Conservation (phyloP, 2,329 filamentous ascomycete species). For the Apiospora rasikravindrae region DNA sequence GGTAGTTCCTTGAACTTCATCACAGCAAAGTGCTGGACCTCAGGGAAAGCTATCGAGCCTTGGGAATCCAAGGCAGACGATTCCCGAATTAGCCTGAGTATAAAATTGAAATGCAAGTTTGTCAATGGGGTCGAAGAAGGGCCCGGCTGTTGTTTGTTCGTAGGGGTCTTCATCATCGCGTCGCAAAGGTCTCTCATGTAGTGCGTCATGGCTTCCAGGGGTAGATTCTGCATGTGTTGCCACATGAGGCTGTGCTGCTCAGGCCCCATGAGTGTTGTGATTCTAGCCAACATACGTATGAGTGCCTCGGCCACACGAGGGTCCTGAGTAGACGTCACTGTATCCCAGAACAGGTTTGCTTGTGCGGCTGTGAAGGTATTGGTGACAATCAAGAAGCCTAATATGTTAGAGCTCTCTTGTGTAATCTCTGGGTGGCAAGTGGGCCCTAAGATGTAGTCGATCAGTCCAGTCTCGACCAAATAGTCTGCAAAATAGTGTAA, state of each 20-base stretch:
- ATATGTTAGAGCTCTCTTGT: slow-evolving; percentile 77
- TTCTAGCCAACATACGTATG: slow-evolving; percentile 64
- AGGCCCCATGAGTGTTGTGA: slow-evolving; percentile 54
- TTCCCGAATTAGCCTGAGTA: slow-evolving; percentile 73
- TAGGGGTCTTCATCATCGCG: slow-evolving; percentile 55
- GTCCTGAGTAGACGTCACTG: slow-evolving; percentile 81
- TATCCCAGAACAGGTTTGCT: slow-evolving; percentile 83
- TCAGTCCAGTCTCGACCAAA: slow-evolving; percentile 71
- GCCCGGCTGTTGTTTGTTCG: slow-evolving; percentile 44
- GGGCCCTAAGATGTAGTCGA: slow-evolving; percentile 87
- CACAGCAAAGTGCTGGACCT: slow-evolving; percentile 68
- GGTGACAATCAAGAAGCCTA: slow-evolving; percentile 86
- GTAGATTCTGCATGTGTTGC: slow-evolving; percentile 69
- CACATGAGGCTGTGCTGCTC: slow-evolving; percentile 68
- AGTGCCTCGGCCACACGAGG: slow-evolving; percentile 83
- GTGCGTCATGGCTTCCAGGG: slow-evolving; percentile 66
- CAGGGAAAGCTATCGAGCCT: slow-evolving; percentile 60
- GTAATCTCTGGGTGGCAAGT: slow-evolving; percentile 94
- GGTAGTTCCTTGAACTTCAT: slow-evolving; percentile 67
- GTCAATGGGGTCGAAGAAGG: slow-evolving; percentile 33
- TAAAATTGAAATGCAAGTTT: slow-evolving; percentile 55
- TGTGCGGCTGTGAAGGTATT: slow-evolving; percentile 72
- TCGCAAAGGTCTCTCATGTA: slow-evolving; percentile 68
- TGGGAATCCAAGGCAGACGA: slow-evolving; percentile 63
- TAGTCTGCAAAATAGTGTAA: slow-evolving; percentile 73